Conservation (phyloP, 768 basidiomycete species). For the Pulveroboletus ravenelii region DNA sequence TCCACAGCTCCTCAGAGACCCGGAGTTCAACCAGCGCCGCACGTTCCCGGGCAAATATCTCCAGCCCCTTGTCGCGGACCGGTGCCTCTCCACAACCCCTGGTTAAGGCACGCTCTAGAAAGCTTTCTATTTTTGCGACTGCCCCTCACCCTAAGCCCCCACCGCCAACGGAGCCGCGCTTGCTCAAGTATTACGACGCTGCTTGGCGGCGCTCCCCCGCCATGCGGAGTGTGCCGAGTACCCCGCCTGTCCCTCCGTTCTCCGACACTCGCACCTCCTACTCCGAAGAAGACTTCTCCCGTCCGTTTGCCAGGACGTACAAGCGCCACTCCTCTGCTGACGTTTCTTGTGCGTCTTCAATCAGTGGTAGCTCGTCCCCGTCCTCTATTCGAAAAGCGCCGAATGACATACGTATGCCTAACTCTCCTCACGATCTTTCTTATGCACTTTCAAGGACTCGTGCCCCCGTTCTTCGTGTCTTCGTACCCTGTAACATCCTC, state of each 20-base stretch:
- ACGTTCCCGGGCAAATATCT: slow-evolving; percentile 4
- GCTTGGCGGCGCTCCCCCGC: slow-evolving; percentile 43
- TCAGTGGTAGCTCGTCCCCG: slow-evolving; percentile 22
- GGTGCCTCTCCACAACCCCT: slow-evolving; percentile 5
- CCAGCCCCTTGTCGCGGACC: slow-evolving; percentile 24
- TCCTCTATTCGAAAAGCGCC: slow-evolving; percentile 17
- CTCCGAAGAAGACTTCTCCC: slow-evolving; percentile 39
- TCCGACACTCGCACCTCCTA: slow-evolving; percentile 23
- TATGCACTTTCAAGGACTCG: slow-evolving; percentile 57
- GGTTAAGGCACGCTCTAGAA: slow-evolving; percentile 19
- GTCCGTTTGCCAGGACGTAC: slow-evolving; percentile 31
- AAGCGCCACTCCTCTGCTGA: slow-evolving; percentile 42
- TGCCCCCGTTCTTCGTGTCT: slow-evolving; percentile 71
- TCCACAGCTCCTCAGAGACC: slow-evolving; percentile 1
- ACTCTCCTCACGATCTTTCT: slow-evolving; percentile 57
- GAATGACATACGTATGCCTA: slow-evolving; percentile 13
- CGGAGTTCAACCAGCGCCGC: slow-evolving; percentile 1
- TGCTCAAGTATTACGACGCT: slow-evolving; percentile 43
- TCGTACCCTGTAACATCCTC: slow-evolving; percentile 62
- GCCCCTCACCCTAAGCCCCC: slow-evolving; percentile 36
- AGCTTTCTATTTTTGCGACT: slow-evolving; percentile 37
- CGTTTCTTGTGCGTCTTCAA: slow-evolving; percentile 42
- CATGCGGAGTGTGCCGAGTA: not conserved
- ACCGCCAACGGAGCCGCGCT: slow-evolving; percentile 42
- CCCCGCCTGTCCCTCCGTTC: slow-evolving; percentile 13